Base-by-base conservation (phyloP, 2,329 filamentous ascomycete genomes). In the Aspergillus uvarum region DNA sequence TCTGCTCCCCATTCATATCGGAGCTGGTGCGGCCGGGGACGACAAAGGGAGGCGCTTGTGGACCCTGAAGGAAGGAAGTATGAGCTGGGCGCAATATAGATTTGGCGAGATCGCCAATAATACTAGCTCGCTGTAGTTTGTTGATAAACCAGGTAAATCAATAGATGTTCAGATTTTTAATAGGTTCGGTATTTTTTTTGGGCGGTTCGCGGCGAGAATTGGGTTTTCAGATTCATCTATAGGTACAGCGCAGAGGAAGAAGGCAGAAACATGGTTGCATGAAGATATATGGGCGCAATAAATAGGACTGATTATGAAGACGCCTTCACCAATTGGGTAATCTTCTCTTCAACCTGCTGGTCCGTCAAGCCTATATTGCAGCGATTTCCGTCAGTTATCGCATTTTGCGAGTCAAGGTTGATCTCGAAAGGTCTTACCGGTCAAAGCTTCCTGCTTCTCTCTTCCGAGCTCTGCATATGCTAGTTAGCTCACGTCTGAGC, bases 341-440 rank as follows among this genome's bases (percentile, higher is more conserved):
- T 82, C 75, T 84, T 86, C 65, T 85, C 83, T 77, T 90, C 88
- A 64, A 91, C 90, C 68, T 87, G 83, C 76, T 89, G 85, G 74
- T 89, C 87, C 68, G 87, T 84, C 70, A 91, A 77, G 63, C 87
- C 87, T 88, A 47, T 44, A 24, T 24, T 42, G 12, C 4, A 10
- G 59, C 50, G 44, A 48, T 48, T 49, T 56, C 22, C 50, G 26
- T 49, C 6, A 26, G 31, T 38, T 35, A 6, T 26, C 29, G 8
- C 38, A 29, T 22, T 42, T 52, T 52, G 26, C 26, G 16, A 44
- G 14, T 16, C 47, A 26, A 26, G 3, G 10, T 19, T 7, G 48
- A 29, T 29, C 22, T 42, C 42, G 14, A 32, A 19, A 44, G 38
- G 31, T 63, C 78, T 67, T 74, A 86, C 87, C 87, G 67, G 81